Conservation (phyloP, 148 eudicot genomes). For the Polygonum maritimum region DNA sequence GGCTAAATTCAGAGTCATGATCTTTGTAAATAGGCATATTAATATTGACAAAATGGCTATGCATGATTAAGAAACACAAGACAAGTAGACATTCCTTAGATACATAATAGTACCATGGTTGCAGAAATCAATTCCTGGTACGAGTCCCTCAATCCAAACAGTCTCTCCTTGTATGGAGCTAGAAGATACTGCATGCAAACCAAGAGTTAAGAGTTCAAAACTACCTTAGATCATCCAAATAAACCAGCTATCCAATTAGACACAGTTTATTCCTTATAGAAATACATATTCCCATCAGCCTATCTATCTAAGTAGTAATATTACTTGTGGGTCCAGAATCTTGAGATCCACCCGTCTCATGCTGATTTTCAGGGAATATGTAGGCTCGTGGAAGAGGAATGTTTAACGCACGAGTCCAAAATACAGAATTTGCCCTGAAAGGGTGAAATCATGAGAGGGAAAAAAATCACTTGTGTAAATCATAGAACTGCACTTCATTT, state of each 20-base stretch:
- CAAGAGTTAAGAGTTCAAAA: not conserved
- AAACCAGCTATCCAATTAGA: not conserved
- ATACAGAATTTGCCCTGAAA: slow-evolving; percentile 89
- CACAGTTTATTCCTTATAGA: not conserved
- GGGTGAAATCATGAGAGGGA: slow-evolving; percentile 1
- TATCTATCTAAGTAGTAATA: slow-evolving; percentile 20
- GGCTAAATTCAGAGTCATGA: not conserved
- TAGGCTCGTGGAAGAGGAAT: slow-evolving; percentile 69
- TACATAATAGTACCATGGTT: slow-evolving; percentile 66
- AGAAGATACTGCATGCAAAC: slow-evolving; percentile 18
- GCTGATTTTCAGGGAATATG: slow-evolving; percentile 45
- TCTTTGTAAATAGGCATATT: not conserved
- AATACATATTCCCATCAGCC: slow-evolving; percentile 5
- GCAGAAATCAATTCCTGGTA: slow-evolving; percentile 97
- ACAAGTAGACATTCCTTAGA: not conserved
- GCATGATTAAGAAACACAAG: not conserved
- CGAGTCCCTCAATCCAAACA: slow-evolving; percentile 91
- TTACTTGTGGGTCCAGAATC: slow-evolving; percentile 13
- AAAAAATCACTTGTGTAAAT: not conserved
- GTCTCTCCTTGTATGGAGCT: slow-evolving; percentile 46
- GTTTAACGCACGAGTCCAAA: slow-evolving; percentile 93
- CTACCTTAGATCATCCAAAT: not conserved
- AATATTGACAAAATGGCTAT: not conserved
- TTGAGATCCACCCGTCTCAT: slow-evolving; percentile 19
- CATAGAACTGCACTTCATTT: slow-evolving; percentile 3